phyloP scores from a whole-genome alignment of 2,329 filamentous ascomycete species.

The Aspergillus spinulosporus region DNA sequence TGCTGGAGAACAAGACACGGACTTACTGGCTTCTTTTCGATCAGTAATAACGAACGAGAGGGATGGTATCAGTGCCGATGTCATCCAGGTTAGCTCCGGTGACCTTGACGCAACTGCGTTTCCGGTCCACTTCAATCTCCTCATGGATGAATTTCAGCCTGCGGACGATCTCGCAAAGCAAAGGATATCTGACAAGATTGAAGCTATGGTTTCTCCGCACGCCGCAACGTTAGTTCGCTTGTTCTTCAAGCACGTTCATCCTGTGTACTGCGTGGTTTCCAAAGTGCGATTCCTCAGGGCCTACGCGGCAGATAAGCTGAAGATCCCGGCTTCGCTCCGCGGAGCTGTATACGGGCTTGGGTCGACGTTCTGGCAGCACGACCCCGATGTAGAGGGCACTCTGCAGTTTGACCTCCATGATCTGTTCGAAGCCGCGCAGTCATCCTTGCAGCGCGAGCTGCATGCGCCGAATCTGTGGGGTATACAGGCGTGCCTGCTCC shows the following conservation, averaged over 20 bases:
- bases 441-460: conserved; percentile 48
- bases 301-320: conserved; percentile 41
- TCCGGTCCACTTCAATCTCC: conserved; percentile 50
- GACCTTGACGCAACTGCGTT: conserved; percentile 39
- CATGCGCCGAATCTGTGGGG: conserved; percentile 51
- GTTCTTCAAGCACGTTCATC: conserved; percentile 51
- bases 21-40: conserved; percentile 51
- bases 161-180: conserved; percentile 43
- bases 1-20: conserved; percentile 50
- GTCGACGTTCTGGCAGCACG: conserved; percentile 46
- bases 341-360: conserved; percentile 50
- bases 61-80: conserved; percentile 47
- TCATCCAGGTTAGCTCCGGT: conserved; percentile 40
- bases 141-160: conserved; percentile 49
- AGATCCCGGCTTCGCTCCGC: conserved; percentile 48
- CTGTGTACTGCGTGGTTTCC: conserved; percentile 48
- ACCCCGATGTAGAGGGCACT: conserved; percentile 29
- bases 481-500: conserved; percentile 50
- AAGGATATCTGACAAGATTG: conserved; percentile 46
- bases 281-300: conserved; percentile 47
- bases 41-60: conserved; percentile 48
- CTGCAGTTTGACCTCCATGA: conserved; percentile 44
- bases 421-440: conserved; percentile 46
- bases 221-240: conserved; percentile 46
- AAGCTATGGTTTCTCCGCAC: conserved; percentile 44